Conservation (phyloP, 192 early-diverging fungal species). For the Dissophora globulifera region DNA sequence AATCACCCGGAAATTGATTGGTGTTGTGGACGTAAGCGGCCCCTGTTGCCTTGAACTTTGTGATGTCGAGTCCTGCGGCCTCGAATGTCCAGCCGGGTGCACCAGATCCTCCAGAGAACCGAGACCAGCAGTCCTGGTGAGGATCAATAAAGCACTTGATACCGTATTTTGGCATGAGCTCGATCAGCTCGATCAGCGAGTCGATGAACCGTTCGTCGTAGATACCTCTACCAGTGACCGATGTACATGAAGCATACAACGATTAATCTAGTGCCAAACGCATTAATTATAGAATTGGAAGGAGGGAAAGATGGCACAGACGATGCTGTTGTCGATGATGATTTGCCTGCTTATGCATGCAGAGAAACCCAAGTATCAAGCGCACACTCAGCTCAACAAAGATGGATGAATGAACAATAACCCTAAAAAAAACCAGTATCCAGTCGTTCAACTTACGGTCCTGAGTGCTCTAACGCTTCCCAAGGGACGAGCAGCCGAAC, state of each 20-base stretch:
- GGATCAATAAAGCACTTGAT: constrained; percentile 90
- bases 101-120: constrained; percentile 84
- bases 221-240: constrained; percentile 63
- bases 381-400: too few relatives aligned
- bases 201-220: constrained; percentile 88
- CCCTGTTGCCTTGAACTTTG: constrained; percentile 76
- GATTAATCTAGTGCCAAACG: neutral
- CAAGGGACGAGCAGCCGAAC: constrained; percentile 81
- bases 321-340: too few relatives aligned
- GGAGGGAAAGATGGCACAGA: too few relatives aligned
- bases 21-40: constrained; percentile 85
- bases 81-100: constrained; percentile 92
- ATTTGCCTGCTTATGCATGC: too few relatives aligned
- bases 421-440: neutral
- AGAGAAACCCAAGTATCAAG: too few relatives aligned
- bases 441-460: constrained; percentile 61
- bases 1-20: constrained; percentile 61
- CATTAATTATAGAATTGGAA: neutral
- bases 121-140: constrained; percentile 87
- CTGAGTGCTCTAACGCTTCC: constrained; percentile 83
- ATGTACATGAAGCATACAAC: neutral
- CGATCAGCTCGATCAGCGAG: constrained; percentile 73
- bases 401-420: neutral
- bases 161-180: constrained; percentile 75
- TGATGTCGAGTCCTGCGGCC: constrained; percentile 78